Evolutionary conservation across 2,329 filamentous ascomycete genomes (phyloP), one percentile per base, ranked within the genome.

Genomic region (Fusarium foetens): DNA sequence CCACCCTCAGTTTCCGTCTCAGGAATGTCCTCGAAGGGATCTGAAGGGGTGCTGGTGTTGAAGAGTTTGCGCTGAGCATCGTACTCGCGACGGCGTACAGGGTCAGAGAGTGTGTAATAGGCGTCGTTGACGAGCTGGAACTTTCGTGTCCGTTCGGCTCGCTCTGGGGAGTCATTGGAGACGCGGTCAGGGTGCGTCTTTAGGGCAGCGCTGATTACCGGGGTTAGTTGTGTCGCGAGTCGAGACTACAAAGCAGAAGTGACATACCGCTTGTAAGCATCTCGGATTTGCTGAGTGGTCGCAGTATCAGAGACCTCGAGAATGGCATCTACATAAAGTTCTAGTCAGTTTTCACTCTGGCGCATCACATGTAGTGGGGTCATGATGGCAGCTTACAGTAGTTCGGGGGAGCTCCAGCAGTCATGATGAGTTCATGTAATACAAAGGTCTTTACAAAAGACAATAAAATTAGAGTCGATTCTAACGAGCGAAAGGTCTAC

Each of bases 181-280:
- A 99, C 94, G 66, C 96, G 93, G 81, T 99, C 96, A 4, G 95
- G 95, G 81, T 98, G 95, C 72, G 93, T 94, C 83, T 96, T 97
- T 49, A 98, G 86, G 9, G 95, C 95, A 77, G 93, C 93, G 79
- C 93, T 94, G 78, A 5, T 14, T n/a, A 36, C 4, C 6, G 33
- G 16, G 42, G 53, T 78, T 70, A 79, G 74, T 60, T 38, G 21
- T 17, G 21, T 53, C 27, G 16, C 29, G 21, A 27, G 23, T 51
- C 9, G 33, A 23, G 31, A n/a, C n/a, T 13, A 29, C 17, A 36
- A 33, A 8, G 13, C 35, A n/a, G 23, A 41, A 14, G 41, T 19
- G 14, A 49, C 80, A 58, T 78, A 93, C 92, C 92, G 92, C 81
- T 99, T 99, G 86, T 98, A 99, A 55, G 95, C 96, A 86, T 94